Conservation (phyloP, 1,139 yeast species). For the Magnusiomyces sp. region DNA sequence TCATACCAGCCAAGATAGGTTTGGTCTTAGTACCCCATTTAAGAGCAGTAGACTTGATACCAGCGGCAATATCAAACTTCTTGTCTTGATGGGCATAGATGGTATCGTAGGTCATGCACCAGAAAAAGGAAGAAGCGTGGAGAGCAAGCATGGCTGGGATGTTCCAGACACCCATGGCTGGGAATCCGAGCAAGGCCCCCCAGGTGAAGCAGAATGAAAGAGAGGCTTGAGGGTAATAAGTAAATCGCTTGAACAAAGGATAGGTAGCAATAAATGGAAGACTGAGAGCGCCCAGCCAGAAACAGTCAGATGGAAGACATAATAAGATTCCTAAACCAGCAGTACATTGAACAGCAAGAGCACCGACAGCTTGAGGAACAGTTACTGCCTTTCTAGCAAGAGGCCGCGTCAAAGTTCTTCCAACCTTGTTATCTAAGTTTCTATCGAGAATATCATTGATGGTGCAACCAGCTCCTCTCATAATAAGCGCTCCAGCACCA, state of each 20-base stretch:
- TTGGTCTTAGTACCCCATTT: slow-evolving; percentile 83
- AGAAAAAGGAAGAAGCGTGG: slow-evolving; percentile 66
- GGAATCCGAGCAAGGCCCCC: slow-evolving; percentile 92
- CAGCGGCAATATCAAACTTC: slow-evolving; percentile 74
- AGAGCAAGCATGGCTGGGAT: slow-evolving; percentile 70
- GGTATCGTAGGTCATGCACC: slow-evolving; percentile 96
- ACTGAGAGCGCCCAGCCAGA: slow-evolving; percentile 73
- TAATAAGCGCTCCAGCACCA: slow-evolving; percentile 74
- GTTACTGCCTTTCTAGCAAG: slow-evolving; percentile 79
- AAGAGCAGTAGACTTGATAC: slow-evolving; percentile 89
- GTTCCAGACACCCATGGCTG: slow-evolving; percentile 82
- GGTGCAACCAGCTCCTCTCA: slow-evolving; percentile 98
- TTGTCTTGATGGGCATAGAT: slow-evolving; percentile 98
- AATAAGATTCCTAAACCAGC: slow-evolving; percentile 71
- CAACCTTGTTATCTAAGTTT: slow-evolving; percentile 73
- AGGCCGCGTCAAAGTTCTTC: slow-evolving; percentile 83
- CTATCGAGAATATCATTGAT: slow-evolving; percentile 85
- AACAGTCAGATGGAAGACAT: slow-evolving; percentile 72
- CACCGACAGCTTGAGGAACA: slow-evolving; percentile 61
- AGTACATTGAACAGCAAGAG: slow-evolving; percentile 64
- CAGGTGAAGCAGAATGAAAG: slow-evolving; percentile 82
- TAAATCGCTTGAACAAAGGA: slow-evolving; percentile 87
- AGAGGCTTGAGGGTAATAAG: slow-evolving; percentile 87
- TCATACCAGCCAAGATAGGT: slow-evolving; percentile 53
- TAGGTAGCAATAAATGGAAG: slow-evolving; percentile 75